Conservation (phyloP, 495 filamentous ascomycete genomes). For the Aspergillus ostianus region DNA sequence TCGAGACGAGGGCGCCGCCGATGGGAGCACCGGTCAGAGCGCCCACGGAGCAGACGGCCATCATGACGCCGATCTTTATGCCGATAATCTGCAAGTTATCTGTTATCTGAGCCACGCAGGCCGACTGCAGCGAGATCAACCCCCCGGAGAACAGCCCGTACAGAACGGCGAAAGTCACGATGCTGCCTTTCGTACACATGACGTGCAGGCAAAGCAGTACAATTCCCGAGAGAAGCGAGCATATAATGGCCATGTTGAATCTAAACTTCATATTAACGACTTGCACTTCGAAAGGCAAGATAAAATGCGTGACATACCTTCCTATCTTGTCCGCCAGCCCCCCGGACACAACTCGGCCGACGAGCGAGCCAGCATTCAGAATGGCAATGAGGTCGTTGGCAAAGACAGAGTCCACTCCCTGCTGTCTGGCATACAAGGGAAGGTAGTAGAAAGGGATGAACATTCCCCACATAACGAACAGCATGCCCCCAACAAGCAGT, state of each 20-base stretch:
- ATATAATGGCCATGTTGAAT: constrained; percentile 6
- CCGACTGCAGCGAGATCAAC: constrained; percentile 48
- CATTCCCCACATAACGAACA: neutral
- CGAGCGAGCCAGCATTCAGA: neutral
- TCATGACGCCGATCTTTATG: constrained; percentile 59
- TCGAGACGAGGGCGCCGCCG: constrained; percentile 47
- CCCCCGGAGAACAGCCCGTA: constrained; percentile 66
- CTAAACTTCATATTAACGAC: neutral
- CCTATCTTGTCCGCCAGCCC: neutral
- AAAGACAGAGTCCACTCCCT: neutral
- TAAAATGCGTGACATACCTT: neutral
- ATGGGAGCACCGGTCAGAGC: constrained; percentile 59
- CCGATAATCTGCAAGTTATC: constrained; percentile 42
- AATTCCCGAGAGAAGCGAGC: neutral
- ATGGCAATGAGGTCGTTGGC: neutral
- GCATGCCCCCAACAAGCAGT: neutral
- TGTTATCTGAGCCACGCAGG: constrained; percentile 5
- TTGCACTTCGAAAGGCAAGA: neutral
- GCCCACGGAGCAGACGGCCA: constrained; percentile 43
- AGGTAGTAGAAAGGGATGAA: neutral
- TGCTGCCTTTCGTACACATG: constrained; percentile 41
- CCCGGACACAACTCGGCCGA: neutral
- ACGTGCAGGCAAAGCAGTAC: constrained; percentile 9
- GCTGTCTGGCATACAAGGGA: neutral
- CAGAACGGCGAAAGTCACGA: constrained; percentile 55